These are phyloP conservation scores for Mycena floridula DNA, from an alignment of 768 basidiomycete genomes.

Conservation along the genomic window DNA sequence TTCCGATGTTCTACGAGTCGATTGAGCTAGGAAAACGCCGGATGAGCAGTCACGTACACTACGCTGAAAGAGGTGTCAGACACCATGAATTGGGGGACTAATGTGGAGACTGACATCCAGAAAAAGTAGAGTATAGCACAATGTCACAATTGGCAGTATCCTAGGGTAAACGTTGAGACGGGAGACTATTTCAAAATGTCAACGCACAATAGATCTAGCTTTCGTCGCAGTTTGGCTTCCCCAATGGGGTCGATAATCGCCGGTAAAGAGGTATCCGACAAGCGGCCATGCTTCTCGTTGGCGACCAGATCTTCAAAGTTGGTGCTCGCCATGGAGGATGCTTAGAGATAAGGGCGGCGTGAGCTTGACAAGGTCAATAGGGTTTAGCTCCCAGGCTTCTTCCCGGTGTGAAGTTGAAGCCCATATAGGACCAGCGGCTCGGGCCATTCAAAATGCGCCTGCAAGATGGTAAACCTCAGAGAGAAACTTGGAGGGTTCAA, in stretches of 20 bases:
- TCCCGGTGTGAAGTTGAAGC: no score
- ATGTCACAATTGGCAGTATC: neutral
- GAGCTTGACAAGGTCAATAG: no score
- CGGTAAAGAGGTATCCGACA: no score
- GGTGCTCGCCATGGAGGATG: no score
- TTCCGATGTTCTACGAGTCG: conserved; percentile 27
- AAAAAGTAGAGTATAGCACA: neutral
- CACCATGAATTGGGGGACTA: neutral
- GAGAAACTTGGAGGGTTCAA: no score
- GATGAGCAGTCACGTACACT: neutral
- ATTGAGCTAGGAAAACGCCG: neutral
- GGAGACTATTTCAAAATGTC: neutral
- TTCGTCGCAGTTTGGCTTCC: neutral
- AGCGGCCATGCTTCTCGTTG: no score
- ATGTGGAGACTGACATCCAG: neutral
- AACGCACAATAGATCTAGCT: neutral
- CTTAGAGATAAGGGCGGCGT: no score
- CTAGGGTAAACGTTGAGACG: neutral
- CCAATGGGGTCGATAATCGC: neutral
- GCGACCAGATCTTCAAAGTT: no score
- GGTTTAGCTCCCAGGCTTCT: no score
- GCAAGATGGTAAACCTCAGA: no score
- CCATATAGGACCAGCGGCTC: no score
- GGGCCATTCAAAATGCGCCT: no score
- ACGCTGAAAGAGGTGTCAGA: neutral